Percentiles rank a stretch among this genome's conserved stretches.
Conservation (phyloP, 345 rosid species). For the Erodium maritimum region DNA sequence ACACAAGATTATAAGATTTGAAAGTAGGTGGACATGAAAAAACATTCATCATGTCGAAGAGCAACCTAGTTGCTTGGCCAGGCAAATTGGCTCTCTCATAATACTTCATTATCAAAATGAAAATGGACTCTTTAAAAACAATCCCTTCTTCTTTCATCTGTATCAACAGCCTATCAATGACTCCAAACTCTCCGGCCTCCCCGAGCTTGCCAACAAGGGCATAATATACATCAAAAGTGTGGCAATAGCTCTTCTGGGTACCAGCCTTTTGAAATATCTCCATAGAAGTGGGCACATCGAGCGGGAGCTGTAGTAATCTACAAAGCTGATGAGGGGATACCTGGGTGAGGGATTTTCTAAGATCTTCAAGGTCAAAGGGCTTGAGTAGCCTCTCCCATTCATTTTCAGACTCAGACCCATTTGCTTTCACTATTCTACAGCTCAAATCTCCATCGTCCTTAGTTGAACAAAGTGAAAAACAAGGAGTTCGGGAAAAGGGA, state of each 20-base stretch:
- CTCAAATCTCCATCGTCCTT: conserved; percentile 10
- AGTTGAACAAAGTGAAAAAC: conserved; percentile 10
- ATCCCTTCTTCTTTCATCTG: conserved; percentile 73
- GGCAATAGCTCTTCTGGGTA: conserved; percentile 54
- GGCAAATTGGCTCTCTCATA: conserved; percentile 53
- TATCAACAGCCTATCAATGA: conserved; percentile 45
- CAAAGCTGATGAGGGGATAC: conserved; percentile 52
- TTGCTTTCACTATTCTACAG: neutral
- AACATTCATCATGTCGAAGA: conserved; percentile 57
- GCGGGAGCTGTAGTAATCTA: conserved; percentile 53
- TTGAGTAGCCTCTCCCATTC: conserved; percentile 83
- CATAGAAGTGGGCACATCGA: conserved; percentile 51
- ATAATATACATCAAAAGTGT: conserved; percentile 51
- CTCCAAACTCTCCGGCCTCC: conserved; percentile 40
- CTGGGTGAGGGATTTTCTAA: conserved; percentile 30
- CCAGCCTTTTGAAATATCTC: conserved; percentile 55
- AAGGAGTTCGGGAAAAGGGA: conserved; percentile 8
- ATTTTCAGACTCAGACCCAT: conserved; percentile 25
- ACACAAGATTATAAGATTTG: conserved; percentile 59
- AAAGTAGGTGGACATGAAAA: conserved; percentile 53
- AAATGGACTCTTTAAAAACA: conserved; percentile 52
- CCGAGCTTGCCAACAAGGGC: conserved; percentile 65
- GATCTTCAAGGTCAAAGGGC: conserved; percentile 63
- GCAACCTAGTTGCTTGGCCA: conserved; percentile 70
- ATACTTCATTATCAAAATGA: conserved; percentile 63